Conservation (phyloP, 768 basidiomycete species). For the Rossbeevera mucosa region DNA sequence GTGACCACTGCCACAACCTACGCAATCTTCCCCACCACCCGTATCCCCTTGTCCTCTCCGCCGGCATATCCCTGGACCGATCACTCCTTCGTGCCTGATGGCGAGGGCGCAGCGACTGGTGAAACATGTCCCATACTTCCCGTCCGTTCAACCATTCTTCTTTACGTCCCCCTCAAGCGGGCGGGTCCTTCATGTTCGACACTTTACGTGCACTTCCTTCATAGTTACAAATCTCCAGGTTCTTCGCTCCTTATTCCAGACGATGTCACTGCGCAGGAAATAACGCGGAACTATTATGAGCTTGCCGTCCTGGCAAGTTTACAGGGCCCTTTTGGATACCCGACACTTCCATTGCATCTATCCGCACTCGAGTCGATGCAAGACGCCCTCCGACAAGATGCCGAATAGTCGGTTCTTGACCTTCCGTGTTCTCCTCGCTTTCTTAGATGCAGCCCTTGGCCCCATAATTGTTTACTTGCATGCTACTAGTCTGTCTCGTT, state of each 20-base stretch:
- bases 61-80: constrained; percentile 26
- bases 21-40: constrained; percentile 40
- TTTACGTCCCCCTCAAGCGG: constrained; percentile 47
- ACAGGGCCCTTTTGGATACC: constrained; percentile 43
- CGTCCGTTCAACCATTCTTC: constrained; percentile 51
- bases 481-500: constrained; percentile 4
- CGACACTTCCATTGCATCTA: constrained; percentile 67
- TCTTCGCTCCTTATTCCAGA: constrained; percentile 36
- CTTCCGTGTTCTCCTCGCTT: background rate
- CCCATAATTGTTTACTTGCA: constrained; percentile 11
- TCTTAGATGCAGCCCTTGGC: constrained; percentile 12
- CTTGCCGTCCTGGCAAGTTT: constrained; percentile 54
- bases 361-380: constrained; percentile 66
- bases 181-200: constrained; percentile 41
- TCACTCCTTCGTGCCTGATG: constrained; percentile 32
- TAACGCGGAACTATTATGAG: constrained; percentile 66
- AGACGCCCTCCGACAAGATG: constrained; percentile 32
- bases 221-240: constrained; percentile 39
- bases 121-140: constrained; percentile 46
- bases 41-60: constrained; percentile 40
- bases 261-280: constrained; percentile 42
- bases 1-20: constrained; percentile 42
- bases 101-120: constrained; percentile 18
- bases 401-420: constrained; percentile 14
- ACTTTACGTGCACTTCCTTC: constrained; percentile 58